Conservation (phyloP, 306 rosid genomes). For the Hylodesmum podocarpum region DNA sequence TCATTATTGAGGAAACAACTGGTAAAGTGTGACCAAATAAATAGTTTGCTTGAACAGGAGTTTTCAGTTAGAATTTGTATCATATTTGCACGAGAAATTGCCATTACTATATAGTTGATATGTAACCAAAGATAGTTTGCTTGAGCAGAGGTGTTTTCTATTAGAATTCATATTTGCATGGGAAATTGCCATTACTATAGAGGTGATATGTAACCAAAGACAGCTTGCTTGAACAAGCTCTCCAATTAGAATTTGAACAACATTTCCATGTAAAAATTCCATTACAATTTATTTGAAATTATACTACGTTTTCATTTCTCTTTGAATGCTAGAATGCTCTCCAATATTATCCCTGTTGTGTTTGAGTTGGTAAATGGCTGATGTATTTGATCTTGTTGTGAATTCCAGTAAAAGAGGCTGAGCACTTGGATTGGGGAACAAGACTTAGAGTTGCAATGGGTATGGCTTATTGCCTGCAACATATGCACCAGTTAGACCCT, state of each 20-base stretch:
- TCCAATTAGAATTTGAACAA: not conserved
- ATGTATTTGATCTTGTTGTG: conserved; percentile 28
- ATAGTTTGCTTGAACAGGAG: too few species aligned
- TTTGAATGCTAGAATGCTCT: not conserved
- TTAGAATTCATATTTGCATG: not conserved
- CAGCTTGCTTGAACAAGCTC: not conserved
- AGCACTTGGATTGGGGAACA: conserved; percentile 84
- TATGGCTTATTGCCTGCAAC: conserved; percentile 77
- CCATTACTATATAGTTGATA: too few species aligned
- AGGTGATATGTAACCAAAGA: not conserved
- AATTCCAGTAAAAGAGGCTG: conserved; percentile 81
- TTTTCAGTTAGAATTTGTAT: too few species aligned
- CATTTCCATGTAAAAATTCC: not conserved
- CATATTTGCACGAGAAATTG: too few species aligned
- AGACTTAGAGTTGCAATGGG: conserved; percentile 80
- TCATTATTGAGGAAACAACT: not conserved
- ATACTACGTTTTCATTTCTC: not conserved
- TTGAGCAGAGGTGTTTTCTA: not conserved
- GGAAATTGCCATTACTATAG: too few species aligned
- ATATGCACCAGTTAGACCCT: conserved; percentile 70
- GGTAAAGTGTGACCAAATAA: too few species aligned
- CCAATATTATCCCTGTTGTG: not conserved
- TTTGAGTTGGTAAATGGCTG: conserved; percentile 24
- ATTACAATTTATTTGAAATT: not conserved
- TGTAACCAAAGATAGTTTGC: not conserved